Conservation (phyloP, 495 filamentous ascomycete genomes). For the Penicillium paxilli region DNA sequence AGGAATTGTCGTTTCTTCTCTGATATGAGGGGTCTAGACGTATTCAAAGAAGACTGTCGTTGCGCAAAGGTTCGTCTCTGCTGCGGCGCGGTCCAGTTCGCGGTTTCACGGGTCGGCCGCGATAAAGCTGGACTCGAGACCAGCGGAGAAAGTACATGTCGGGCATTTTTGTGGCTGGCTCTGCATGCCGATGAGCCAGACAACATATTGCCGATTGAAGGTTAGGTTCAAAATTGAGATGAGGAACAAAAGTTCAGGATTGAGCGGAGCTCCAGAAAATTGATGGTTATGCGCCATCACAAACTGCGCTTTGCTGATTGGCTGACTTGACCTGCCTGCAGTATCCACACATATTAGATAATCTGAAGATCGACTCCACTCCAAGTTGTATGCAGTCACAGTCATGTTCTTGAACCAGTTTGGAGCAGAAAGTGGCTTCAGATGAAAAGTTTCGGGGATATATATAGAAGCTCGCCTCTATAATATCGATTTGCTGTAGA, state of each 20-base stretch:
- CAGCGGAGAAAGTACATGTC: conserved; percentile 24
- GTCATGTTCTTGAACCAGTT: too few relatives aligned
- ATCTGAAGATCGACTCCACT: neutral
- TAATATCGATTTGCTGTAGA: too few relatives aligned
- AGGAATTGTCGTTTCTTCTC: neutral
- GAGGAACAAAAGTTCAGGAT: conserved; percentile 16
- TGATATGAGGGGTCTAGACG: neutral
- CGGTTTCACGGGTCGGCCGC: conserved; percentile 32
- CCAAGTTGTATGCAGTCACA: too few relatives aligned
- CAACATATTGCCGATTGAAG: conserved; percentile 32
- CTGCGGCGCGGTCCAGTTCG: conserved; percentile 16
- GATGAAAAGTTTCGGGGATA: too few relatives aligned
- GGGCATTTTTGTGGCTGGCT: conserved; percentile 27
- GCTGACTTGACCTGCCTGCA: conserved; percentile 8
- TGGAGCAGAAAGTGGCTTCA: too few relatives aligned
- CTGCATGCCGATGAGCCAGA: conserved; percentile 33
- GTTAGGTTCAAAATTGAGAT: neutral
- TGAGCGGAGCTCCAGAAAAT: conserved; percentile 28
- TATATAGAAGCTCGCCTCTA: too few relatives aligned
- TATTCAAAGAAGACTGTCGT: conserved; percentile 2
- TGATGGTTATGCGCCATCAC: conserved; percentile 38
- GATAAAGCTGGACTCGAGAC: conserved; percentile 20
- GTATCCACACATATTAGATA: neutral
- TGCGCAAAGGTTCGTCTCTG: conserved; percentile 14
- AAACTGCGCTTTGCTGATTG: conserved; percentile 35